These are phyloP conservation scores for Kalmanozyma brasiliensis DNA, from an alignment of 1,284 basidiomycete species.

Conservation along the genomic window DNA sequence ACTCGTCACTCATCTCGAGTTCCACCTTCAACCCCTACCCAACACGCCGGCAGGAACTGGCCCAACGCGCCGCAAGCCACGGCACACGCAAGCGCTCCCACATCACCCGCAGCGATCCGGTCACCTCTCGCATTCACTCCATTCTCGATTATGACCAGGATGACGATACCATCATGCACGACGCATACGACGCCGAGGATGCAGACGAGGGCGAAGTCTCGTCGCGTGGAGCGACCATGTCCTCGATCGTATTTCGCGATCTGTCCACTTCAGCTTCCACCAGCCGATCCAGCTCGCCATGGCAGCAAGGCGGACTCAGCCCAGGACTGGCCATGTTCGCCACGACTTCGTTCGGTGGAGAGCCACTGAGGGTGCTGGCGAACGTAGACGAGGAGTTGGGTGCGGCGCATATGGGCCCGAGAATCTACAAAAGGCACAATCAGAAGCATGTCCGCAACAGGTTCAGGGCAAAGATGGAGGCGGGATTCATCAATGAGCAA, in stretches of 20 bases:
- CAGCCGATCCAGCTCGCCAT: slow-evolving; percentile 25
- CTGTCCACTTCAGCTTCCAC: slow-evolving; percentile 24
- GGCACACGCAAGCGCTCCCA: slow-evolving; percentile 32
- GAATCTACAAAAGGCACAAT: slow-evolving; percentile 45
- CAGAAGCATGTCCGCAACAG: slow-evolving; percentile 35
- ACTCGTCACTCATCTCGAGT: slow-evolving; percentile 29
- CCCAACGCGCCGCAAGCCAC: slow-evolving; percentile 32
- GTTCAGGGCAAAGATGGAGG: slow-evolving; percentile 30
- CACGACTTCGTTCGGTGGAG: slow-evolving; percentile 31
- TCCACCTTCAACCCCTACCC: slow-evolving; percentile 48
- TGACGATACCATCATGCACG: slow-evolving; percentile 16
- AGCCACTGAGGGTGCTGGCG: slow-evolving; percentile 36
- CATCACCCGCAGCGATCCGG: slow-evolving; percentile 32
- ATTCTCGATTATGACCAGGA: slow-evolving; percentile 20
- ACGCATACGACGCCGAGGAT: slow-evolving; percentile 8
- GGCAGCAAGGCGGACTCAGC: slow-evolving; percentile 30
- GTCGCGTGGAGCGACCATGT: slow-evolving; percentile 43
- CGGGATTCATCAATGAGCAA: neutral
- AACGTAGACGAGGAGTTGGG: slow-evolving; percentile 45
- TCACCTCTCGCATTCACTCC: slow-evolving; percentile 27
- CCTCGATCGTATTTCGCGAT: slow-evolving; percentile 48
- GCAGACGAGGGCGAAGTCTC: slow-evolving; percentile 36
- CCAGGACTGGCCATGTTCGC: slow-evolving; percentile 43
- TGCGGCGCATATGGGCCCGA: slow-evolving; percentile 45
- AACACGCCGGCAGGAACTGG: slow-evolving; percentile 42